Conservation (phyloP, 257 asterid genomes). For the Nemophila menziesii region DNA sequence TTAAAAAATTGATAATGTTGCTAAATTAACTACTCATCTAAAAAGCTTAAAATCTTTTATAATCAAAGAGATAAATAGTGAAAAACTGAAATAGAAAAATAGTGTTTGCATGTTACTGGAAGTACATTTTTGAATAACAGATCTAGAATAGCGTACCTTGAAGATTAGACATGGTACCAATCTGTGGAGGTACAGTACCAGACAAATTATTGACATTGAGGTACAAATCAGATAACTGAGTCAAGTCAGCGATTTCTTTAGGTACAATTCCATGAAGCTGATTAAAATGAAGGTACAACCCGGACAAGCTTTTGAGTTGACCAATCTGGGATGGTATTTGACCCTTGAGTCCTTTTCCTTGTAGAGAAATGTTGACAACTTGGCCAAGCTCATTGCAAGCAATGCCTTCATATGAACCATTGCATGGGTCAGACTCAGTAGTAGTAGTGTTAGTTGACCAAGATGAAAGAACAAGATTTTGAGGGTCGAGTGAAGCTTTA, state of each 20-base stretch:
- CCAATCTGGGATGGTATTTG: conserved; percentile 82
- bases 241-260: conserved; percentile 54
- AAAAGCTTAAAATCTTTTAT: conserved; percentile 4
- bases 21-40: not conserved
- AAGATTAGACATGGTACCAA: conserved; percentile 53
- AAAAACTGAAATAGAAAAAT: not conserved
- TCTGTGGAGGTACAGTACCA: conserved; percentile 67
- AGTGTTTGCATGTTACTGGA: no score
- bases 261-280: conserved; percentile 81
- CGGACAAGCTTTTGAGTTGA: conserved; percentile 56
- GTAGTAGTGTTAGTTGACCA: conserved; percentile 57
- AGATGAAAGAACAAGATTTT: conserved; percentile 42
- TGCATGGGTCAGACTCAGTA: conserved; percentile 77
- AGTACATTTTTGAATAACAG: no score
- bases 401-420: conserved; percentile 58
- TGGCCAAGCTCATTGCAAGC: conserved; percentile 64
- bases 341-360: conserved; percentile 77
- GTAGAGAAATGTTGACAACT: conserved; percentile 81
- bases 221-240: conserved; percentile 75
- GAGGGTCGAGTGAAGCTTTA: conserved; percentile 75
- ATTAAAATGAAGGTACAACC: conserved; percentile 88
- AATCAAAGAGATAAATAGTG: not conserved
- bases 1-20: not conserved
- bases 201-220: conserved; percentile 78
- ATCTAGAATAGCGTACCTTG: no score